Percentiles rank a stretch among this genome's conserved stretches.
Conservation (phyloP, 2,329 filamentous ascomycete species). For the Diaporthe citrichinensis region DNA sequence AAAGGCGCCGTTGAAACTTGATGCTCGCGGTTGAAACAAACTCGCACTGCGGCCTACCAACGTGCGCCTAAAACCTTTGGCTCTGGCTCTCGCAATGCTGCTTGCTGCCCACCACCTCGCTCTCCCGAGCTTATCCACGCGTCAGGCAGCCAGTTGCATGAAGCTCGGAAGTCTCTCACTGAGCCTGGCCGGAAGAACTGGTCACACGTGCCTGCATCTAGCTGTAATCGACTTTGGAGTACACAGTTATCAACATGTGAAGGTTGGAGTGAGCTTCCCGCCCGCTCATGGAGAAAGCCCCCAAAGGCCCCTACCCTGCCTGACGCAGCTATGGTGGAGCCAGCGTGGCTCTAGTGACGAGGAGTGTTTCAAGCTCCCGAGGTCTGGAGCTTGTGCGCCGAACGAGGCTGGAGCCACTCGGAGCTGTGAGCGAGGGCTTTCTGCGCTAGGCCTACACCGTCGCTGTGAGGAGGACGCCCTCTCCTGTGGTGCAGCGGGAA, state of each 20-base stretch:
- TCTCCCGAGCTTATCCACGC: background rate
- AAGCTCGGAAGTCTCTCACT: background rate
- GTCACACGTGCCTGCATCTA: background rate
- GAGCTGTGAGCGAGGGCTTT: conserved; percentile 8
- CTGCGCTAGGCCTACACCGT: conserved; percentile 22
- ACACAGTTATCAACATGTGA: background rate
- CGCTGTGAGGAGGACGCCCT: background rate
- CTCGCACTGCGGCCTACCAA: background rate
- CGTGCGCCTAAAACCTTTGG: background rate
- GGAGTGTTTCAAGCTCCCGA: conserved; percentile 26
- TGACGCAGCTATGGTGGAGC: conserved; percentile 25
- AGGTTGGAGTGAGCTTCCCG: conserved; percentile 3
- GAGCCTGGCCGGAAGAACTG: background rate
- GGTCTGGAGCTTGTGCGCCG: conserved; percentile 17
- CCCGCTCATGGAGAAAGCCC: background rate
- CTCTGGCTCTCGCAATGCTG: background rate
- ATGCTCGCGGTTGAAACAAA: conserved; percentile 23
- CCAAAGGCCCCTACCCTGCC: conserved; percentile 10
- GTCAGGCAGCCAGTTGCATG: background rate
- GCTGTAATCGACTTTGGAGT: background rate
- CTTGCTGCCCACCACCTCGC: background rate
- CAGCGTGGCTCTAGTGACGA: conserved; percentile 13
- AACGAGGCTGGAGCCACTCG: background rate
- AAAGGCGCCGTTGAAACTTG: conserved; percentile 15
- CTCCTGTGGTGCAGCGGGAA: conserved; percentile 4